A percentile compares a stretch with the other conserved stretches of the same genome.
Evolutionary conservation across 2,329 filamentous ascomycete genomes (phyloP).

Genomic region (Pestalotiopsis sp.): DNA sequence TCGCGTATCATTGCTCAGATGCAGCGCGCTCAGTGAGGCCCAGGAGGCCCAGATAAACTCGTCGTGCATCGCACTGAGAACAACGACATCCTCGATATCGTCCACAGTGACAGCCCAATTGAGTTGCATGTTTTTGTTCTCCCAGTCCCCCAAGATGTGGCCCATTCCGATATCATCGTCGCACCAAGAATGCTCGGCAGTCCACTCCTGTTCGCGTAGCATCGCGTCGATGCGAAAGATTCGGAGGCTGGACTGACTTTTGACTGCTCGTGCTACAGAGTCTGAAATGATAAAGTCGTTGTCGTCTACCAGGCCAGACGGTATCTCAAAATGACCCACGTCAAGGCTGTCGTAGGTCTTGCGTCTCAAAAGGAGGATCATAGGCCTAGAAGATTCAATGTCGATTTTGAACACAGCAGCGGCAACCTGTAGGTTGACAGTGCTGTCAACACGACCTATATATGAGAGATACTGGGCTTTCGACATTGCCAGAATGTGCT

Average conservation of each 20-base stretch:
- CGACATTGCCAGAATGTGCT: slow-evolving; percentile 32
- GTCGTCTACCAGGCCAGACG: slow-evolving; percentile 27
- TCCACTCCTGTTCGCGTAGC: slow-evolving; percentile 19
- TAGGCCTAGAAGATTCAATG: slow-evolving; percentile 23
- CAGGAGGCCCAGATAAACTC: slow-evolving; percentile 30
- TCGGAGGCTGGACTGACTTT: slow-evolving; percentile 25
- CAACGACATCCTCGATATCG: slow-evolving; percentile 28
- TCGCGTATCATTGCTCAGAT: slow-evolving; percentile 21
- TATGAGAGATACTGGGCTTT: slow-evolving; percentile 28
- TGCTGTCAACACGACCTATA: slow-evolving; percentile 15
- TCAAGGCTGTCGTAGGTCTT: slow-evolving; percentile 7
- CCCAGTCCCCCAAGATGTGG: neutral
- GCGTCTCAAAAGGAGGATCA: slow-evolving; percentile 28
- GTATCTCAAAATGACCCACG: slow-evolving; percentile 21
- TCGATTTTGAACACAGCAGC: slow-evolving; percentile 32
- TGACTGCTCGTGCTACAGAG: slow-evolving; percentile 28
- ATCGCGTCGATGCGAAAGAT: slow-evolving; percentile 27
- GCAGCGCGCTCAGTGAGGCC: slow-evolving; percentile 20
- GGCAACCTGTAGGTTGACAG: slow-evolving; percentile 26
- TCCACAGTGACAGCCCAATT: slow-evolving; percentile 31
- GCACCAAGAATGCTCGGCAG: slow-evolving; percentile 14
- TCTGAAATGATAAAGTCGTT: slow-evolving; percentile 32
- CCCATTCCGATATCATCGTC: slow-evolving; percentile 4
- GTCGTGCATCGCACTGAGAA: slow-evolving; percentile 32
- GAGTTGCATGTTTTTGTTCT: slow-evolving; percentile 24